Base-by-base conservation (phyloP, 495 filamentous ascomycete species). In the Hapsidospora chrysogenum region DNA sequence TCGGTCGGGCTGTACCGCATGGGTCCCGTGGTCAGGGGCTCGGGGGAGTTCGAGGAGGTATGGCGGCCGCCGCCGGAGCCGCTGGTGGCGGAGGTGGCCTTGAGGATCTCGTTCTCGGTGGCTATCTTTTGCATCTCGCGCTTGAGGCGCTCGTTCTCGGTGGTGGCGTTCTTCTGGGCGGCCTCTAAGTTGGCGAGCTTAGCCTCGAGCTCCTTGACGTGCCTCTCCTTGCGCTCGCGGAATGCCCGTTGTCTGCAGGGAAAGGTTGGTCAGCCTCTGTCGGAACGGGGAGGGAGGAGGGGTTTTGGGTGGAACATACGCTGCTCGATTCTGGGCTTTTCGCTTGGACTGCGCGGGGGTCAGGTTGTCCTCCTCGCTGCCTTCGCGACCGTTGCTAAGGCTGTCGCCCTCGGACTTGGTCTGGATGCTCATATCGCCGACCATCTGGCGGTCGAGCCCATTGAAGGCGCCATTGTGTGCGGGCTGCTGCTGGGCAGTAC, bases 311-410 rank as follows among this genome's bases (percentile, higher is more conserved):
- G 15, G 45, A 42, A 74, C 82, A 51, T 78, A 96, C 87, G 87
- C 87, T 57, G 86, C 85, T 51, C 89, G 67, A 42, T 97, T 97
- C 60, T 97, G 87, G 31, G 82, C 87, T 58, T 97, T 97, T 42
- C 89, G 73, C 54, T 84, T 66, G 19, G 70, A 80, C 50, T 92
- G 84, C 17, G 81, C 80, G 1, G 84, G 83, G 21, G 74, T 84
- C 48, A 76, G 51, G 25, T 69, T 66, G 3, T 64, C 63, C 40
- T 61, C 64, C 42, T 64, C 58, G 17, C 60, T 64, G 15, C 51
- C 57, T 33, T 53, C 54, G 36, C 55, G 47, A 18, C 53, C 51
- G 31, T 34, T 51, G 72, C 77, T 41, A 13, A 28, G 28, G 36
- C 11, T 36, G 4, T 50, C 46, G 16, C 42, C 15, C 29, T 37